Base-by-base conservation (phyloP, 225 moss, liverwort and hornwort genomes). In the Ulota crispa region DNA sequence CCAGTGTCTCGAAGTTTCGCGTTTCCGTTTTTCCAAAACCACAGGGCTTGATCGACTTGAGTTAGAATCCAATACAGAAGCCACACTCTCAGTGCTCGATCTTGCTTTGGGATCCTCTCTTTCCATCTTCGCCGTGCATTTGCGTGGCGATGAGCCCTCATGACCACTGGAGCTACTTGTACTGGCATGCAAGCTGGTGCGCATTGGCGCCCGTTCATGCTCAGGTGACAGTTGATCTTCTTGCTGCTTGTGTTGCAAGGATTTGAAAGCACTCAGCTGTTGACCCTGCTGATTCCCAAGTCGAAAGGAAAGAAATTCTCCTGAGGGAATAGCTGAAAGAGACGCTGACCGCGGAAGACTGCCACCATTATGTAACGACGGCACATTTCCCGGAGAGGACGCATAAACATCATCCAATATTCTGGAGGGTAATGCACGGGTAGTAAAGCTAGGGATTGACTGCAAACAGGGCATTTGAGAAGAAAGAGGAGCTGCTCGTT, bases 21-120 rank as follows among this genome's bases (percentile, higher is more conserved):
- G 90, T 64, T 95, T 97, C 56, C 95, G 86, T 83, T 92, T 94
- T n/a, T 95, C 94, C 77, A 87, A 56, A 26, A 86, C 73, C 73
- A 83, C 82, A 50, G 92, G 90, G 41, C 89, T 91, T 14, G 90
- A 86, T 28, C 85, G 85, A 79, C 86, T 86, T 23, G 85, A 89
- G 52, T 84, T 71, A 0, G 88, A 88, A 37, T 91, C 91, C 55
- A 88, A 73, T 14, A 76, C 87, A 27, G 90, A 89, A 57, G 83
- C 88, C 52, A 87, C 89, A 65, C 87, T 89, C 79, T 88, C 89
- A 10, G 89, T 87, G 68, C 91, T 88, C 45, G 88, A 91, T 79
- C 88, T 87, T 50, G 80, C 87, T 80, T 79, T 83, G 31, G 81
- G 85, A 84, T 80, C 91, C 63, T 89, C 89, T 68, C 56, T 67